Conservation (phyloP, 441 rosid species). For the Hura crepitans region DNA sequence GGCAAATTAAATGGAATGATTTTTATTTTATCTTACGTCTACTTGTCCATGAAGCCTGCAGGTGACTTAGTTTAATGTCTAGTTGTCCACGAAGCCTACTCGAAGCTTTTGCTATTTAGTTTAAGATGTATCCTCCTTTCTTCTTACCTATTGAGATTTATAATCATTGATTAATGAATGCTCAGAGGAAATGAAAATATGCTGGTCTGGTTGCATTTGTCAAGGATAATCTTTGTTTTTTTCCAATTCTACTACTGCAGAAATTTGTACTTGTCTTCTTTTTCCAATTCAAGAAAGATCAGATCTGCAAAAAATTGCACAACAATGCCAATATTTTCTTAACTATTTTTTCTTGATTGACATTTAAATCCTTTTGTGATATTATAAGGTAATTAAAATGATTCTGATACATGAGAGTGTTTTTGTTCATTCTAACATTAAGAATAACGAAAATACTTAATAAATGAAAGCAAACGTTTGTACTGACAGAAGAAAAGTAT, state of each 20-base stretch:
- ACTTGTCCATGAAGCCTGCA: not conserved
- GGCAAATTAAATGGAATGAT: not conserved
- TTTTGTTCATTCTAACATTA: not conserved
- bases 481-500: not conserved
- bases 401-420: not conserved
- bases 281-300: not conserved
- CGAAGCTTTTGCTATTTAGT: not conserved
- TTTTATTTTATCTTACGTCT: not conserved
- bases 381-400: not conserved
- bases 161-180: not conserved
- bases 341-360: not conserved
- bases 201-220: not conserved
- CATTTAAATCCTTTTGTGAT: not conserved
- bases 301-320: not conserved
- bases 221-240: not conserved
- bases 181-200: not conserved
- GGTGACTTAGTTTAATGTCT: not conserved
- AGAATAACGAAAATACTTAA: not conserved
- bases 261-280: not conserved
- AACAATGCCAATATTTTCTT: not conserved
- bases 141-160: not conserved
- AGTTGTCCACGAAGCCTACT: not conserved
- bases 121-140: not conserved
- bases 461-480: not conserved
- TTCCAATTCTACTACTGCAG: not conserved